A percentile compares a stretch with the other conserved stretches of the same genome.
These are phyloP conservation scores for Trichoderma brevicompactum DNA, from an alignment of 2,329 filamentous ascomycete species.

Conservation along the genomic window DNA sequence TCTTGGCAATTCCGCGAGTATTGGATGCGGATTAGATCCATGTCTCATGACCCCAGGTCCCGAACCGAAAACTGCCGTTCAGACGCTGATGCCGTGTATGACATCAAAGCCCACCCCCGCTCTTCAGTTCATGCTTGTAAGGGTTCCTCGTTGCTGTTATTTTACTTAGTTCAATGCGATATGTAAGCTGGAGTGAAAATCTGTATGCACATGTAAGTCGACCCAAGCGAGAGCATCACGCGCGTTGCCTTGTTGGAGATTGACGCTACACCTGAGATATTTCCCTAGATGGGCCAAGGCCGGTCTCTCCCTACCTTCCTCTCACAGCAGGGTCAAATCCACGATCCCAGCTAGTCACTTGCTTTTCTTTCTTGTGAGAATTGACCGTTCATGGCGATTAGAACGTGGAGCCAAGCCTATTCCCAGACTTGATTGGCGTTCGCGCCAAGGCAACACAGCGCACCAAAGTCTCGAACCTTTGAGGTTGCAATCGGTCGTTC, in stretches of 20 bases:
- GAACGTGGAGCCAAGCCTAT: background rate
- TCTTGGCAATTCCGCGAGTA: slow-evolving; percentile 17
- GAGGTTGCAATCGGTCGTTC: slow-evolving; percentile 20
- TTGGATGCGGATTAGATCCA: slow-evolving; percentile 18
- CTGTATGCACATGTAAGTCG: slow-evolving; percentile 13
- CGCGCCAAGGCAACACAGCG: slow-evolving; percentile 12
- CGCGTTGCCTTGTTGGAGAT: slow-evolving; percentile 10
- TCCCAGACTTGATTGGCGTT: background rate
- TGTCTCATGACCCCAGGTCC: slow-evolving; percentile 21
- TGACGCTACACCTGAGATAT: slow-evolving; percentile 17
- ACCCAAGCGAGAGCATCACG: slow-evolving; percentile 22
- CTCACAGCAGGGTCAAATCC: background rate
- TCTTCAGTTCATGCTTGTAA: background rate
- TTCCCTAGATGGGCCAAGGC: slow-evolving; percentile 6
- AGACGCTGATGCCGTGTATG: slow-evolving; percentile 21
- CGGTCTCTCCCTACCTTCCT: slow-evolving; percentile 4
- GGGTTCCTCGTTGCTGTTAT: background rate
- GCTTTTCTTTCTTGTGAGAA: background rate
- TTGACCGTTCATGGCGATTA: background rate
- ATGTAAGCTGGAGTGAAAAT: background rate
- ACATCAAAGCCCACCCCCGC: slow-evolving; percentile 19
- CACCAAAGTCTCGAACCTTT: slow-evolving; percentile 3
- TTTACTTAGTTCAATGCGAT: background rate
- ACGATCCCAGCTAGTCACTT: slow-evolving; percentile 6
- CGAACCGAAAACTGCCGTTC: slow-evolving; percentile 17